These are phyloP conservation scores for Mycosphaerelloides madeirae DNA, from an alignment of 2,329 filamentous ascomycete species.

Conservation along the genomic window DNA sequence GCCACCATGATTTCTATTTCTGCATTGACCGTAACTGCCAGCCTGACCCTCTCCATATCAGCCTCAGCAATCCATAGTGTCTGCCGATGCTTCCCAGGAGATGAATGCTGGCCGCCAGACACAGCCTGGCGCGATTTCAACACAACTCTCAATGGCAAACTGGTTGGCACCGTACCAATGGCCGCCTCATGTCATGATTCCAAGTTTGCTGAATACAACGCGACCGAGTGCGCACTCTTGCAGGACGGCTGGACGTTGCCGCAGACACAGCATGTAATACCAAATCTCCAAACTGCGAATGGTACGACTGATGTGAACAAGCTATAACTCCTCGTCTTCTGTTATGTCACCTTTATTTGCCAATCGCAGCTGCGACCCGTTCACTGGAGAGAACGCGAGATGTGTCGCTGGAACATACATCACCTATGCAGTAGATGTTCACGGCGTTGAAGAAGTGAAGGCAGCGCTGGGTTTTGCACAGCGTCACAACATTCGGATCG, in stretches of 20 bases:
- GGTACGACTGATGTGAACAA: constrained; percentile 1
- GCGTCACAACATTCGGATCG: constrained; percentile 47
- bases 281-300: background rate
- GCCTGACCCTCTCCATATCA: too few relatives aligned
- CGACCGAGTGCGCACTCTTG: constrained; percentile 39
- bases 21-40: too few relatives aligned
- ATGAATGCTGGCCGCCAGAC: constrained; percentile 51
- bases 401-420: constrained; percentile 46
- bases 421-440: constrained; percentile 28
- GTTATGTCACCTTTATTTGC: constrained; percentile 38
- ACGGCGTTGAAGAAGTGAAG: constrained; percentile 1
- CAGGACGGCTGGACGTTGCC: constrained; percentile 43
- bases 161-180: constrained; percentile 52
- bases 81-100: constrained; percentile 50
- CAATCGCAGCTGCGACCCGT: constrained; percentile 43
- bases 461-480: constrained; percentile 7
- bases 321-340: constrained; percentile 33
- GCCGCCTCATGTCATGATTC: constrained; percentile 51
- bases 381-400: constrained; percentile 26
- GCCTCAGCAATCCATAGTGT: background rate
- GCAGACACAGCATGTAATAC: constrained; percentile 38
- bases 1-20: too few relatives aligned
- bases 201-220: constrained; percentile 39
- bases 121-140: constrained; percentile 51
- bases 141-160: constrained; percentile 44